phyloP scores from a whole-genome alignment of 2,329 filamentous ascomycete species.

The Hymenoscyphus fraxineus region DNA sequence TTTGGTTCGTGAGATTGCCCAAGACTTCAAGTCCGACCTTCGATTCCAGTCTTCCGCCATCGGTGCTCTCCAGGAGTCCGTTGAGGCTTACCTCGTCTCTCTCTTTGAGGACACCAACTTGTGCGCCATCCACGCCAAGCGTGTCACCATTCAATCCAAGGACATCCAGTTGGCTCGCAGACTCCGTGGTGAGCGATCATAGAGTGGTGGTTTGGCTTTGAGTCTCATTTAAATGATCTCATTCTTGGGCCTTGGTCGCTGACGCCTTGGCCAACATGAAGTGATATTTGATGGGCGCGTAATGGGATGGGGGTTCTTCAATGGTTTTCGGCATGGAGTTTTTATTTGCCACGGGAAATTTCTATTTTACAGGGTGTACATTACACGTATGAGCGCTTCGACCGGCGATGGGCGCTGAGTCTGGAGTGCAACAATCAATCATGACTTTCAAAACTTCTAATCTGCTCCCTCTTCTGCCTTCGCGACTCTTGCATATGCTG shows the following conservation, averaged over 20 bases:
- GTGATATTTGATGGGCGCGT: constrained; percentile 23
- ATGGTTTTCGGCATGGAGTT: constrained; percentile 30
- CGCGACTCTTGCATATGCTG: background rate
- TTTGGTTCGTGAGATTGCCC: constrained; percentile 92
- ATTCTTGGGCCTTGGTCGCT: constrained; percentile 2
- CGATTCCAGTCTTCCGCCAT: constrained; percentile 99
- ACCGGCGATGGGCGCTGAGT: constrained; percentile 34
- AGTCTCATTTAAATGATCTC: constrained; percentile 2
- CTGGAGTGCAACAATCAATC: constrained; percentile 19
- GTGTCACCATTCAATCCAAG: constrained; percentile 80
- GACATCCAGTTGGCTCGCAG: constrained; percentile 52
- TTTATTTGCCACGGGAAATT: constrained; percentile 20
- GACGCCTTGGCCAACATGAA: constrained; percentile 10
- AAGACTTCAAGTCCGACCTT: constrained; percentile 92
- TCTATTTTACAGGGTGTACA: constrained; percentile 29
- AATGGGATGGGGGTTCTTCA: constrained; percentile 28
- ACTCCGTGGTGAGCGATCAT: constrained; percentile 91
- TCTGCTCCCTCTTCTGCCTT: background rate
- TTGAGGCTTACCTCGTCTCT: constrained; percentile 97
- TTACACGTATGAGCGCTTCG: constrained; percentile 20
- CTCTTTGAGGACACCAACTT: constrained; percentile 96
- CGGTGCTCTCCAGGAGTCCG: constrained; percentile 94
- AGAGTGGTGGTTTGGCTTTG: constrained; percentile 38
- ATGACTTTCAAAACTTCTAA: constrained; percentile 18
- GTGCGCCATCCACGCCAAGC: constrained; percentile 99